Evolutionary conservation across 1,139 yeast species (phyloP).

Genomic region (Nakaseomyces uthaithaninus): DNA sequence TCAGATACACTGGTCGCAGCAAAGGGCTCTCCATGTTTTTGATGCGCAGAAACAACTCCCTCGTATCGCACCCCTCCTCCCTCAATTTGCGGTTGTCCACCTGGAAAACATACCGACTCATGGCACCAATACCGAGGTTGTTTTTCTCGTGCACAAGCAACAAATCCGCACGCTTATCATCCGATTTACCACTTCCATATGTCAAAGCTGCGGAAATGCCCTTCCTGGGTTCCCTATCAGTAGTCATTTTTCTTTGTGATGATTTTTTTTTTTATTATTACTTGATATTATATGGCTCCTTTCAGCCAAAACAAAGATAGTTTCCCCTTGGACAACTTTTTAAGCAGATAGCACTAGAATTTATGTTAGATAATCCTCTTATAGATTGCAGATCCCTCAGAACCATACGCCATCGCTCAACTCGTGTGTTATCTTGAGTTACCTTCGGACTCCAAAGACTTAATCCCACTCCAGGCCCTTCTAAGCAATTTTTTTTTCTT

Average conservation of each 20-base stretch:
- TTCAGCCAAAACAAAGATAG: no score
- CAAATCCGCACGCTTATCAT: slow-evolving; percentile 11
- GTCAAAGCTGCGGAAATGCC: slow-evolving; percentile 1
- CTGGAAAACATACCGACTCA: slow-evolving; percentile 24
- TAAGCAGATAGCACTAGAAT: no score
- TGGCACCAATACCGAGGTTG: slow-evolving; percentile 26
- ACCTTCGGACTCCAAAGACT: no score
- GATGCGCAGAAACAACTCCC: slow-evolving; percentile 34
- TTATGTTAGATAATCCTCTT: no score
- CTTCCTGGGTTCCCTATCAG: slow-evolving; percentile 6
- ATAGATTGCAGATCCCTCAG: no score
- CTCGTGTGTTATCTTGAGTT: no score
- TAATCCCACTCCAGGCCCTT: no score
- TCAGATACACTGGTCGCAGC: slow-evolving; percentile 48
- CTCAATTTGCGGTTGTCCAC: slow-evolving; percentile 16
- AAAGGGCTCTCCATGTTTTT: slow-evolving; percentile 45
- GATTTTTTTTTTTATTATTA: not conserved
- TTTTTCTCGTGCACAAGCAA: slow-evolving; percentile 22
- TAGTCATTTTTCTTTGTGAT: not conserved
- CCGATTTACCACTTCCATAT: not conserved
- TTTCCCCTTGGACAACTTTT: no score
- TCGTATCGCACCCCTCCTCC: slow-evolving; percentile 11
- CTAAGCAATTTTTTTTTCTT: no score
- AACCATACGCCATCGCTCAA: no score
- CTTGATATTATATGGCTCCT: no score